Conservation (phyloP, 495 filamentous ascomycete genomes). For the Hyaloscypha variabilis region DNA sequence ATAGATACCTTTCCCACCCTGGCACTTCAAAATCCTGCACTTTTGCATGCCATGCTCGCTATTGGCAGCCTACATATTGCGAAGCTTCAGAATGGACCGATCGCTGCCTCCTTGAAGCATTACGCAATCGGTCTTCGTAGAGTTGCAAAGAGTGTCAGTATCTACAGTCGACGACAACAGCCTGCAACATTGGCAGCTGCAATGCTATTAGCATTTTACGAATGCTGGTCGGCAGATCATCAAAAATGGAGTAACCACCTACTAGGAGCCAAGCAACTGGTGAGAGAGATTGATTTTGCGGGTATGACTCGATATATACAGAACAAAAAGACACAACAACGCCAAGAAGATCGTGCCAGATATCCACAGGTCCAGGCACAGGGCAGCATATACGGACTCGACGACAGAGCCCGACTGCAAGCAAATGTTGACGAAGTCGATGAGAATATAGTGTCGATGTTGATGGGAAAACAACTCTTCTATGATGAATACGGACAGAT, state of each 20-base stretch:
- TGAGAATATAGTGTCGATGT: conserved; percentile 36
- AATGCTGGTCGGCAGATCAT: conserved; percentile 93
- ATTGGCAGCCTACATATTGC: conserved; percentile 87
- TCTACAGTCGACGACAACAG: conserved; percentile 70
- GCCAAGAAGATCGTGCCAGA: conserved; percentile 27
- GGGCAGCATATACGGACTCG: conserved; percentile 20
- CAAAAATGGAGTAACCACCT: conserved; percentile 94
- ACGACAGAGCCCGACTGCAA: conserved; percentile 32
- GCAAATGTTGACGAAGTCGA: conserved; percentile 35
- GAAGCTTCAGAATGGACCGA: conserved; percentile 70
- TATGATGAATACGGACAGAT: conserved; percentile 29
- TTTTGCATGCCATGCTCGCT: conserved; percentile 92
- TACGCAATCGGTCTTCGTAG: conserved; percentile 85
- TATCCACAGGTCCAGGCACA: conserved; percentile 19
- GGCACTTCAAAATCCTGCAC: conserved; percentile 78
- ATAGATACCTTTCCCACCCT: conserved; percentile 79
- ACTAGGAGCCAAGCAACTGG: conserved; percentile 77
- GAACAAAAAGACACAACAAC: conserved; percentile 43
- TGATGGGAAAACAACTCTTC: conserved; percentile 34
- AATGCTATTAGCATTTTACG: conserved; percentile 88
- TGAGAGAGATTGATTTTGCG: conserved; percentile 80
- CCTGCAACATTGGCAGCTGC: conserved; percentile 85
- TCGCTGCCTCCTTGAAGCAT: conserved; percentile 84
- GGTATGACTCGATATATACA: conserved; percentile 72
- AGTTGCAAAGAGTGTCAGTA: conserved; percentile 72